Evolutionary conservation across 2,329 filamentous ascomycete species (phyloP), one percentile per base, ranked within the genome.

Genomic region (Cercospora sp.): DNA sequence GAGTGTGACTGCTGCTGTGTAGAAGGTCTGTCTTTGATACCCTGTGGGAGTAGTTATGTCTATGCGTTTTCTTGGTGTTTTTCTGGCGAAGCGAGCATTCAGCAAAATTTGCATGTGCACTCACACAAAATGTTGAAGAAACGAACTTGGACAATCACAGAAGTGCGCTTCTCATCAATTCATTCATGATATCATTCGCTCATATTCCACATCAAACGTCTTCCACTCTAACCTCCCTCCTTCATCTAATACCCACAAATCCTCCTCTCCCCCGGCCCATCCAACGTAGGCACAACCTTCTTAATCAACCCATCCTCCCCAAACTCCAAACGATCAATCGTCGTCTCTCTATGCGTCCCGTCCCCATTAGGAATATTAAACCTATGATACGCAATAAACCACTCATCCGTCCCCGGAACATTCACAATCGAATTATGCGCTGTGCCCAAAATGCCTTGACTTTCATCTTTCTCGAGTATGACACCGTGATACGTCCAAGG

Each of bases 381-480:
- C 1, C 83, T 79, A 68, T 85, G 83, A 60, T 85, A 85, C 0
- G 79, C 82, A 33, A 85, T 84, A 66, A 83, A 84, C 83, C 83
- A 85, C 26, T 84, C 78, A 68, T 85, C 82, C 0, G 82, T 83
- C 0, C 79, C 80, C 0, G 82, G 83, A 1, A 84, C 78, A 48
- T 83, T 83, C 18, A 84, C 70, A 3, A 84, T 79, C 0, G 82
- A 83, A 71, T 81, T 79, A 67, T 84, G 81, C 0, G 83, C 83
- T 0, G 83, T 84, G 0, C 76, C 83, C 5, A 84, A 73, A n/a
- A 85, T 83, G 0, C 81, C 82, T 62, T 79, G 73, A 0, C 75
- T 74, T 0, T 70, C 65, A 48, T 84, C 78, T 75, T 84, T 83
- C 64, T 82, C 70, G 30, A 85, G 68, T 7, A 85, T 77, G 0